phyloP scores from a whole-genome alignment of 441 rosid species.

The Eutrema salsugineum region DNA sequence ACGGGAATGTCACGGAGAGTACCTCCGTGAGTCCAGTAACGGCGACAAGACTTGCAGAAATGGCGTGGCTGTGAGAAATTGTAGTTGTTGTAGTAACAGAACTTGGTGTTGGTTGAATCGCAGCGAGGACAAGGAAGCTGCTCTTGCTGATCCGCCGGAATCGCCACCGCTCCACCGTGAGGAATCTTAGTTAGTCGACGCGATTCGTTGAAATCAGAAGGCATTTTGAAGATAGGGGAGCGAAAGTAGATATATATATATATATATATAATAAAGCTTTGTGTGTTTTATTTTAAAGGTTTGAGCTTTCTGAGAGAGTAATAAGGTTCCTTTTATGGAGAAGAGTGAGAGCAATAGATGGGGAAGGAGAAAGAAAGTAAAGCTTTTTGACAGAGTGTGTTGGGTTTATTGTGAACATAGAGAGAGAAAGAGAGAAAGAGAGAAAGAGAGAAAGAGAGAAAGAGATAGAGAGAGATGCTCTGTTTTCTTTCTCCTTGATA shows the following conservation, averaged over 20 bases:
- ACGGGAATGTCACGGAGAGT: conserved; percentile 35
- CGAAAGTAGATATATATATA: no score
- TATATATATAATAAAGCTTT: no score
- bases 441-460: conserved; percentile 28
- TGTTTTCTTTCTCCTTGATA: conserved; percentile 3
- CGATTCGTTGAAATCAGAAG: conserved; percentile 7
- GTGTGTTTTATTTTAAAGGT: not conserved
- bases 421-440: conserved; percentile 20
- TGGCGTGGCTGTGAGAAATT: conserved; percentile 34
- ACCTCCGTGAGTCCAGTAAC: conserved; percentile 34
- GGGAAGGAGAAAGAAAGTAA: conserved; percentile 8
- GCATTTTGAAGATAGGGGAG: conserved; percentile 11
- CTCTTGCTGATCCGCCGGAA: conserved; percentile 24
- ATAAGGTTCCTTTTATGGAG: conserved; percentile 17
- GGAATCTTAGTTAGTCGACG: conserved; percentile 3
- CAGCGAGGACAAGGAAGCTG: conserved; percentile 34
- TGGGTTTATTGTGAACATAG: conserved; percentile 32
- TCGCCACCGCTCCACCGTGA: not conserved
- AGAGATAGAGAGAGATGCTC: conserved; percentile 10
- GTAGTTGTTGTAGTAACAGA: conserved; percentile 35
- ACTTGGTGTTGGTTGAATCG: conserved; percentile 30
- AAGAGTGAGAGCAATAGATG: not conserved
- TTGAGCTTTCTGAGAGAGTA: conserved; percentile 12
- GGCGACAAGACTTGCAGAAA: conserved; percentile 31
- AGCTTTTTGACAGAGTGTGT: conserved; percentile 31